Conservation (phyloP, 768 basidiomycete genomes). For the Lentinus tigrinus region DNA sequence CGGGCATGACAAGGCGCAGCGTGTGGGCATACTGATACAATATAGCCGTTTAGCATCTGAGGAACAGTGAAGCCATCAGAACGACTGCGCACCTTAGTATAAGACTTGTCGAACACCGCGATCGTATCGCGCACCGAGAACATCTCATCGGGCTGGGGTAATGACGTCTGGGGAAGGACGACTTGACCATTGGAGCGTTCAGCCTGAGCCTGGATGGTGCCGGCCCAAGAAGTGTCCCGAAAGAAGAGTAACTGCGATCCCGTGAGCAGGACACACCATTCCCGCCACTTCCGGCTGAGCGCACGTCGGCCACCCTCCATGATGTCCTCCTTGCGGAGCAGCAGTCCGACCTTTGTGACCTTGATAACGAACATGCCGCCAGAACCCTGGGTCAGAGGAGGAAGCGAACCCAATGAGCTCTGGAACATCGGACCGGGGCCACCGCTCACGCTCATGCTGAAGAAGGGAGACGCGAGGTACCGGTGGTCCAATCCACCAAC, state of each 20-base stretch:
- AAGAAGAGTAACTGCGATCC: slow-evolving; percentile 91
- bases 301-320: slow-evolving; percentile 76
- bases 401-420: slow-evolving; percentile 26
- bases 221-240: slow-evolving; percentile 64
- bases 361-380: slow-evolving; percentile 51
- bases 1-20: slow-evolving; percentile 73
- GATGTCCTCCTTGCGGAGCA: slow-evolving; percentile 81
- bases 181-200: slow-evolving; percentile 33
- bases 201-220: slow-evolving; percentile 44
- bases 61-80: neutral
- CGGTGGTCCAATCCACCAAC: slow-evolving; percentile 43
- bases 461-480: slow-evolving; percentile 41
- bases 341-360: slow-evolving; percentile 76
- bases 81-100: slow-evolving; percentile 60
- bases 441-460: slow-evolving; percentile 39
- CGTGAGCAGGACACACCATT: slow-evolving; percentile 83
- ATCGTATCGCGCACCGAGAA: slow-evolving; percentile 74
- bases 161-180: slow-evolving; percentile 37
- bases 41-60: neutral
- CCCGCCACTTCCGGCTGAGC: slow-evolving; percentile 81
- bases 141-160: slow-evolving; percentile 82
- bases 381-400: slow-evolving; percentile 9
- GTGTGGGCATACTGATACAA: slow-evolving; percentile 67
- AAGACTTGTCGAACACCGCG: slow-evolving; percentile 77
- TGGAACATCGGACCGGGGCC: slow-evolving; percentile 30